A percentile compares a stretch with the other conserved stretches of the same genome.
Evolutionary conservation across 257 asterid species (phyloP).

Genomic region (Echium plantagineum): DNA sequence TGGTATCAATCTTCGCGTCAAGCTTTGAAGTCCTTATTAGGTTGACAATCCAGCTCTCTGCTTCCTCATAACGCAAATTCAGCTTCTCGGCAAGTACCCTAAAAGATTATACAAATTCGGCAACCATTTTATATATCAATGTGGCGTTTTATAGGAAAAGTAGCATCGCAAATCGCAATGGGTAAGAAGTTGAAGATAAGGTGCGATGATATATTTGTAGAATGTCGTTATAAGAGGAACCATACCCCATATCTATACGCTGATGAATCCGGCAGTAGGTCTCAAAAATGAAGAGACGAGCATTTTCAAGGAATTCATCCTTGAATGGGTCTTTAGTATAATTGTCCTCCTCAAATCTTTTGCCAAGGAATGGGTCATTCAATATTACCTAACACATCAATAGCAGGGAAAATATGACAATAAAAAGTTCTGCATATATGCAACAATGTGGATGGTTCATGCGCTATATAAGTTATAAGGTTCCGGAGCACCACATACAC

Average conservation of each 20-base stretch:
- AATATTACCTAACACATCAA: slow-evolving; percentile 49
- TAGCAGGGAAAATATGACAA: neutral
- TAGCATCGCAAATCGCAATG: no score
- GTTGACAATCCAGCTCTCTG: slow-evolving; percentile 89
- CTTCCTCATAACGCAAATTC: slow-evolving; percentile 79
- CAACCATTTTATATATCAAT: neutral
- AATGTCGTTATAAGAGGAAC: slow-evolving; percentile 5
- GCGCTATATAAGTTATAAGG: neutral
- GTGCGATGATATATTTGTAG: no score
- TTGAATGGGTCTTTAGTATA: slow-evolving; percentile 66
- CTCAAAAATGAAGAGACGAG: slow-evolving; percentile 91
- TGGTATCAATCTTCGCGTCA: slow-evolving; percentile 77
- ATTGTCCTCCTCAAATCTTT: slow-evolving; percentile 74
- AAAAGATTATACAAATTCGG: slow-evolving; percentile 9
- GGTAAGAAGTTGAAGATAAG: no score
- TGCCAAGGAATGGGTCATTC: slow-evolving; percentile 95
- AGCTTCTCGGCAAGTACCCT: slow-evolving; percentile 94
- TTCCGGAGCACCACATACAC: neutral
- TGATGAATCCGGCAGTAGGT: slow-evolving; percentile 92
- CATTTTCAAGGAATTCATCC: slow-evolving; percentile 97
- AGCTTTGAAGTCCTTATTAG: slow-evolving; percentile 93
- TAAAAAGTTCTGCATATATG: no score
- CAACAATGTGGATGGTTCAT: neutral
- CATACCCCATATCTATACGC: slow-evolving; percentile 91
- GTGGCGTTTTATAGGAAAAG: neutral